Evolutionary conservation across 2,329 filamentous ascomycete species (phyloP).

Genomic region (Cytospora schulzeri): DNA sequence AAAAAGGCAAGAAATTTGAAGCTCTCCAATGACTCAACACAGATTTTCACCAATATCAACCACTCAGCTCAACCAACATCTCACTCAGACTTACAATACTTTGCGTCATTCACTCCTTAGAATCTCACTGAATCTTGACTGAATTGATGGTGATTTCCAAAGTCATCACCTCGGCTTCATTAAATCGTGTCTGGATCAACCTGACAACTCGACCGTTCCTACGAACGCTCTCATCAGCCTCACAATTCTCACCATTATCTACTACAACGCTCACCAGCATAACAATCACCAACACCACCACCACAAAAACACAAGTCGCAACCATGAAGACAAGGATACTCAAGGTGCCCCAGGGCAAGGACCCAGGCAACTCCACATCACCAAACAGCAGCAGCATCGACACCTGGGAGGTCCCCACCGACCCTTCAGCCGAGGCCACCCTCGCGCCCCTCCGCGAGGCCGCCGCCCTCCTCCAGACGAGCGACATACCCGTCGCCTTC

Average conservation of each 20-base stretch:
- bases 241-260: conserved; percentile 2
- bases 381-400: conserved; percentile 35
- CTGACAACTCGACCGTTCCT: neutral
- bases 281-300: conserved; percentile 10
- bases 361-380: conserved; percentile 19
- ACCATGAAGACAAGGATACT: conserved; percentile 35
- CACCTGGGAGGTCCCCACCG: conserved; percentile 44
- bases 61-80: neutral
- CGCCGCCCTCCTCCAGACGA: conserved; percentile 64
- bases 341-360: conserved; percentile 32
- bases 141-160: conserved; percentile 1
- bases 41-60: conserved; percentile 17
- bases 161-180: neutral
- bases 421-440: conserved; percentile 32
- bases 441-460: conserved; percentile 59
- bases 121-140: neutral
- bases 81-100: too few species aligned
- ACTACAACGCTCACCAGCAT: conserved; percentile 12
- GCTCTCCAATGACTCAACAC: conserved; percentile 23
- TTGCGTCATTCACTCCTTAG: neutral
- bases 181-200: neutral
- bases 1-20: conserved; percentile 18
- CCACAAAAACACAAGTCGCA: neutral
- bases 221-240: conserved; percentile 18
- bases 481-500: conserved; percentile 82